phyloP scores from a whole-genome alignment of 352 stramenopile species.

The Globisporangium emineosum region DNA sequence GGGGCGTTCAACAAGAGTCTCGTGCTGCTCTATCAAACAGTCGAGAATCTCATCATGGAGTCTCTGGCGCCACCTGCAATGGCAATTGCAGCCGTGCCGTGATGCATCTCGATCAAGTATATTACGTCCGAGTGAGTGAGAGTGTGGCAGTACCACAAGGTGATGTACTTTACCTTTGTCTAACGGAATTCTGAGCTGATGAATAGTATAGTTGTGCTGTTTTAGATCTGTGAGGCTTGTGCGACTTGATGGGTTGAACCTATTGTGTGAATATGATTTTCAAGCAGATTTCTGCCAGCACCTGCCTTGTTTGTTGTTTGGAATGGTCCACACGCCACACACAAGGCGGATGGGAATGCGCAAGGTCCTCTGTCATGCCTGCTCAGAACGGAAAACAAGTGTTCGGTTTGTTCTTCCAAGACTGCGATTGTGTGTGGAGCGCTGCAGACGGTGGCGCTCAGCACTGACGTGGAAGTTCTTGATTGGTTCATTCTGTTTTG shows the following conservation, averaged over 20 bases:
- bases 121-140: not conserved
- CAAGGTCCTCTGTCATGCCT: not conserved
- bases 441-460: not conserved
- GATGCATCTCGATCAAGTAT: not conserved
- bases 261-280: not conserved
- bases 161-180: not conserved
- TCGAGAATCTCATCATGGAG: constrained; percentile 59
- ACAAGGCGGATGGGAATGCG: not conserved
- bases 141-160: not conserved
- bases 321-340: too few species aligned
- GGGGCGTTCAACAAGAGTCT: constrained; percentile 42
- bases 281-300: too few species aligned
- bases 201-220: not conserved
- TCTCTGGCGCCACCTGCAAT: not conserved
- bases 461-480: not conserved
- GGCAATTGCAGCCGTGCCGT: not conserved
- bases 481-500: not conserved
- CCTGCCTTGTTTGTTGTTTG: too few species aligned
- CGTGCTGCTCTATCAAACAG: constrained; percentile 39
- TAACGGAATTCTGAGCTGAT: not conserved
- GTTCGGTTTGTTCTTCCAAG: too few species aligned
- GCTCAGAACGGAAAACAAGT: not conserved
- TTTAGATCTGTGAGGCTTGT: not conserved
- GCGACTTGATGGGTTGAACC: not conserved
- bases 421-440: not conserved